phyloP scores from a whole-genome alignment of 2,329 filamentous ascomycete genomes.

The Phyllosticta paracitricarpa region DNA sequence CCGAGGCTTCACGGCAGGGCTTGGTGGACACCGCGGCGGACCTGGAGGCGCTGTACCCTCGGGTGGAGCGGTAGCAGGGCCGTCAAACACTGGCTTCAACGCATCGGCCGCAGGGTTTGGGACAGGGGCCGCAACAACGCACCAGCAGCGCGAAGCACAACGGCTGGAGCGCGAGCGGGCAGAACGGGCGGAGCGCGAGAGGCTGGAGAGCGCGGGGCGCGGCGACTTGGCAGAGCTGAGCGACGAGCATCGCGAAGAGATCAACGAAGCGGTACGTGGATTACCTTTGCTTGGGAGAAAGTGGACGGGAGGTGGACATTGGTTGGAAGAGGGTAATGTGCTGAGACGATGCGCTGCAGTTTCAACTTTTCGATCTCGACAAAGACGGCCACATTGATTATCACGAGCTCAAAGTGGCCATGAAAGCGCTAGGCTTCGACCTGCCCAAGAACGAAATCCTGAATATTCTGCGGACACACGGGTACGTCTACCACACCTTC shows the following conservation, averaged over 20 bases:
- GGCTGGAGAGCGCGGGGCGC: conserved; percentile 37
- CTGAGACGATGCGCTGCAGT: conserved; percentile 45
- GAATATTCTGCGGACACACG: conserved; percentile 69
- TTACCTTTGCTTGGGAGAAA: neutral
- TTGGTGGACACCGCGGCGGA: conserved; percentile 33
- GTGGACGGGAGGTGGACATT: neutral
- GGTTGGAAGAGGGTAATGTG: neutral
- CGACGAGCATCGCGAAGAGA: conserved; percentile 87
- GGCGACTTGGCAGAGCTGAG: conserved; percentile 49
- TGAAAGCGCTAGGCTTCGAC: conserved; percentile 92
- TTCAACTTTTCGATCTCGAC: conserved; percentile 92
- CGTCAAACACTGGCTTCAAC: conserved; percentile 17
- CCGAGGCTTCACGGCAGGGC: conserved; percentile 39
- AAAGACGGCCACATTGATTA: conserved; percentile 92
- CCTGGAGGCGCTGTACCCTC: conserved; percentile 4
- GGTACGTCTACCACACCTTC: conserved; percentile 36
- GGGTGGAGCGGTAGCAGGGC: neutral
- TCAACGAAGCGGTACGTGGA: conserved; percentile 74
- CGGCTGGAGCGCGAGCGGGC: conserved; percentile 31
- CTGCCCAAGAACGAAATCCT: conserved; percentile 79
- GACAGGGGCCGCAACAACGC: conserved; percentile 32
- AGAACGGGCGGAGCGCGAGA: conserved; percentile 32
- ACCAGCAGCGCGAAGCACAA: conserved; percentile 30
- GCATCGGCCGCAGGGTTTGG: conserved; percentile 28
- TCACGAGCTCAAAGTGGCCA: conserved; percentile 93